Evolutionary conservation across 2,329 filamentous ascomycete species (phyloP), one percentile per base, ranked within the genome.

Genomic region (Venturia effusa): DNA sequence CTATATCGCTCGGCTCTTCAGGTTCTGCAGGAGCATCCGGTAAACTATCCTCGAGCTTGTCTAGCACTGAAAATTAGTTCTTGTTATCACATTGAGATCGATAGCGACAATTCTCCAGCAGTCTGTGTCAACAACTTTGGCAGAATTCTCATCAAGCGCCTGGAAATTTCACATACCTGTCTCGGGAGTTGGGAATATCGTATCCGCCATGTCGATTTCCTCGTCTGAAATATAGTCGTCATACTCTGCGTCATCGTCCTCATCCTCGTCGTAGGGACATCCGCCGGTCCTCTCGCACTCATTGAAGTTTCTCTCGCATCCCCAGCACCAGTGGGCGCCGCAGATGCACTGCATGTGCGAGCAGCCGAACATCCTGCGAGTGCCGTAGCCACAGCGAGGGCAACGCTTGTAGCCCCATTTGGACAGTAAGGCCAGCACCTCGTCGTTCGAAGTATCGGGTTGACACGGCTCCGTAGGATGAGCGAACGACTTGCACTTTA

Each of bases 331-430:
- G 30, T 62, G 60, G 37, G 60, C 60, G 6, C 60, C 60, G 43
- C 60, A 62, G 3, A 62, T 48, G 22, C 60, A 62, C 41, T 62
- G 60, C 60, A 62, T 62, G 19, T 62, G 60, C 11, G 32, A 45
- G 60, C 60, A 62, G 13, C 60, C 60, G 32, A 45, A 62, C 60
- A 62, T 62, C n/a, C 40, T 62, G 1, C 60, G 39, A 24, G 60
- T 62, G 8, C 60, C 60, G 24, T 45, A 32, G 24, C 60, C 60
- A 13, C 60, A 62, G 34, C 60, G 40, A 15, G 41, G 41, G n/a
- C 60, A 62, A 15, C 60, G 39, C 41, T 62, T 62, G 43, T 62
- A 62, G 24, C 60, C 60, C 40, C 40, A 62, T 22, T 62, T 62
- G 15, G 22, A 24, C 3, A 62, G 40, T 13, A 45, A 32, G 11